A percentile compares a stretch with the other conserved stretches of the same genome.
These are phyloP conservation scores for Aureobasidium lini DNA, from an alignment of 2,329 filamentous ascomycete genomes.

Conservation along the genomic window DNA sequence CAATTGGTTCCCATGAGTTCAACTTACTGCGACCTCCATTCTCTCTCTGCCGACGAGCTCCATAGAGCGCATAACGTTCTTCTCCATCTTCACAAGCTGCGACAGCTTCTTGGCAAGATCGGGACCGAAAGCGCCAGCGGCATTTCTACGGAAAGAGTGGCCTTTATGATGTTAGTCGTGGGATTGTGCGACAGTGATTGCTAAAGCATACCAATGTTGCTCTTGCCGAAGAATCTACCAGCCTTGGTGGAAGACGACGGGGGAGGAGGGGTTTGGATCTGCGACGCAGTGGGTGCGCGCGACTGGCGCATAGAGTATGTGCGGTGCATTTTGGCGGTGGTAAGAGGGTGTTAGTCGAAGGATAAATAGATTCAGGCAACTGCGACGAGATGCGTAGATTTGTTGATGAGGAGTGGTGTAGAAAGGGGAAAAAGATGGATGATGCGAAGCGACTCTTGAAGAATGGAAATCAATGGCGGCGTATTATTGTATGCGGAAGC, in stretches of 20 bases:
- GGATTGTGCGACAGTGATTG: not conserved
- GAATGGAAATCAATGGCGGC: conserved; percentile 1
- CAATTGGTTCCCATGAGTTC: not conserved
- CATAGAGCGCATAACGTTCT: conserved; percentile 99
- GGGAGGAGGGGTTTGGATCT: conserved; percentile 85
- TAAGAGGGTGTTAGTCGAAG: not conserved
- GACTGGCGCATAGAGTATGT: conserved; percentile 98
- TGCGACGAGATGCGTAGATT: conserved; percentile 3
- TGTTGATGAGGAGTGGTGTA: not conserved
- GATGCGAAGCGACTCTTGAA: conserved; percentile 9
- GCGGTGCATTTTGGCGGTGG: conserved; percentile 67
- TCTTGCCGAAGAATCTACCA: conserved; percentile 78
- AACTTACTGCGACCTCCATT: conserved; percentile 92
- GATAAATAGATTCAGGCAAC: not conserved
- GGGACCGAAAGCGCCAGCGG: conserved; percentile 69
- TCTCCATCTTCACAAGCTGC: conserved; percentile 99
- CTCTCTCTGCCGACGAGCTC: conserved; percentile 90
- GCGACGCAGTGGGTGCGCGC: conserved; percentile 88
- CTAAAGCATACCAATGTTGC: conserved; percentile 60
- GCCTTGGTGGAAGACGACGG: conserved; percentile 87
- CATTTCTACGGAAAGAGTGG: conserved; percentile 64
- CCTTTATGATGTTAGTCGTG: conserved; percentile 35
- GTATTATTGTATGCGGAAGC: conserved; percentile 2
- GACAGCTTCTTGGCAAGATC: conserved; percentile 97
- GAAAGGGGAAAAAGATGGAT: not conserved